Evolutionary conservation across 148 eudicot genomes (phyloP).

Genomic region (Nepenthes mirabilis): DNA sequence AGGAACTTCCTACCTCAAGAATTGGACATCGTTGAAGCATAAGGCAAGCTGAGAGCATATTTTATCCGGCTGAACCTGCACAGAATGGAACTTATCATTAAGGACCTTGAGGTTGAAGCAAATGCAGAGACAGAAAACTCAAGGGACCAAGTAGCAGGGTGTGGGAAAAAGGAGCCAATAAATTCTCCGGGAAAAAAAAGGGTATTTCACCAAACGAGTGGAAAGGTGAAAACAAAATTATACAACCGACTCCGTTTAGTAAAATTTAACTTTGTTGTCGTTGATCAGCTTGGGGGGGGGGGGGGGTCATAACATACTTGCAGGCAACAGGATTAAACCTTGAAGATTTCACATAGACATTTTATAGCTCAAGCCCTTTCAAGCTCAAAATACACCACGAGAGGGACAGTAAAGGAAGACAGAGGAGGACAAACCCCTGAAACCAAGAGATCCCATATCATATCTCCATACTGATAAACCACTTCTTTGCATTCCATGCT

Average conservation of each 20-base stretch:
- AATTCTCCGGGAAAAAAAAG: no score
- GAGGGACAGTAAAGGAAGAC: background rate
- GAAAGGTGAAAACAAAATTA: no score
- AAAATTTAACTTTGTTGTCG: no score
- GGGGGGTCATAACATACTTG: background rate
- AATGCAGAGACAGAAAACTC: background rate
- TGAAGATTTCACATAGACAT: no score
- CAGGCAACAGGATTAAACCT: no score
- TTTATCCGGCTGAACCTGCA: constrained; percentile 52
- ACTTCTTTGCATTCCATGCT: constrained; percentile 44
- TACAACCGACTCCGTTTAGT: no score
- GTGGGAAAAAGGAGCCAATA: background rate
- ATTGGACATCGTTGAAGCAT: constrained; percentile 29
- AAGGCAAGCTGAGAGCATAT: constrained; percentile 54
- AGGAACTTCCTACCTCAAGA: constrained; percentile 26
- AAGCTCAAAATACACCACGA: no score
- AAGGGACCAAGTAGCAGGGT: background rate
- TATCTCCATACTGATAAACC: constrained; percentile 28
- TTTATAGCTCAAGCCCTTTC: no score
- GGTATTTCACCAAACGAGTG: no score
- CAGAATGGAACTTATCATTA: background rate
- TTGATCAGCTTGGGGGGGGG: background rate
- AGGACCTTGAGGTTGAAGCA: background rate
- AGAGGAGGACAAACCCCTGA: constrained; percentile 42
- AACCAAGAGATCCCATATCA: constrained; percentile 54